Conservation (phyloP, 1,284 basidiomycete species). For the Ustilago cynodontis region DNA sequence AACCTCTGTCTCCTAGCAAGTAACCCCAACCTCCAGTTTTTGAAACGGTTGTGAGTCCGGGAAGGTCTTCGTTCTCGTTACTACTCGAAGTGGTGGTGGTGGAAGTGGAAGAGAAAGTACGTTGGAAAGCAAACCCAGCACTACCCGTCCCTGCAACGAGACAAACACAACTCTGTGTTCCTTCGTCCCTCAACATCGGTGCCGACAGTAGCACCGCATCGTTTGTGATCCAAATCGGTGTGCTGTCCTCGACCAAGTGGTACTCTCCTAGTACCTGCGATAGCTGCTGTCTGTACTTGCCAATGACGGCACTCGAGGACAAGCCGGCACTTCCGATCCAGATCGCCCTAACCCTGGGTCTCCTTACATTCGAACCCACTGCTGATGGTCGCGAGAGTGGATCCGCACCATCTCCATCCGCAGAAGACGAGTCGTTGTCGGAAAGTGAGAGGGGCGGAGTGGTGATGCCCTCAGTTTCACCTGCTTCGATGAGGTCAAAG, state of each 20-base stretch:
- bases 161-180: slow-evolving; percentile 40
- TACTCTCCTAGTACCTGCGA: slow-evolving; percentile 35
- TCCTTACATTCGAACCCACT: background rate
- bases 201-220: slow-evolving; percentile 47
- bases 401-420: slow-evolving; percentile 26
- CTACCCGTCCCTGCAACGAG: slow-evolving; percentile 51
- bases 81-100: background rate
- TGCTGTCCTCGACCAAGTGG: slow-evolving; percentile 31
- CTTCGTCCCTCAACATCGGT: slow-evolving; percentile 42
- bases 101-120: slow-evolving; percentile 24
- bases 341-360: slow-evolving; percentile 40
- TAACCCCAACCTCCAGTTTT: slow-evolving; percentile 55
- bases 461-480: slow-evolving; percentile 46
- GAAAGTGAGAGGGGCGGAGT: slow-evolving; percentile 45
- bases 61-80: slow-evolving; percentile 43
- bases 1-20: slow-evolving; percentile 40
- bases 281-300: slow-evolving; percentile 34
- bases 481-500: slow-evolving; percentile 48
- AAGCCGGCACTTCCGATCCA: slow-evolving; percentile 50
- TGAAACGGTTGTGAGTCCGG: slow-evolving; percentile 41
- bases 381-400: slow-evolving; percentile 5
- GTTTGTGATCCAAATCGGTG: slow-evolving; percentile 52
- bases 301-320: slow-evolving; percentile 32
- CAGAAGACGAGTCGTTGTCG: slow-evolving; percentile 37
- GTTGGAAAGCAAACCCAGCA: slow-evolving; percentile 49